These are phyloP conservation scores for Serendipita vermifera DNA, from an alignment of 768 basidiomycete species.

Conservation along the genomic window DNA sequence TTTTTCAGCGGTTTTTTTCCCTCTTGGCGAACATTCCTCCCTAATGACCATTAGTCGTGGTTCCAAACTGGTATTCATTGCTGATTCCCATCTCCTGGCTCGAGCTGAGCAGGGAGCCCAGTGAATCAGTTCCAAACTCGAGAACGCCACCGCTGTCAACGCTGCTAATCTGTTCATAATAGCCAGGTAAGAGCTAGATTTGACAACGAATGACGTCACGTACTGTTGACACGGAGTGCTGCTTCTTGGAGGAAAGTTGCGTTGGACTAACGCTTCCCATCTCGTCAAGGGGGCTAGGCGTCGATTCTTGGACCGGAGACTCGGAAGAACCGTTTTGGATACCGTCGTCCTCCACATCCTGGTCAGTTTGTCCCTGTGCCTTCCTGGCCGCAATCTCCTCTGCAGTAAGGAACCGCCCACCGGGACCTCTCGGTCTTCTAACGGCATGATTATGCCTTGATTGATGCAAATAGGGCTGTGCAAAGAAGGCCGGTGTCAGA, in stretches of 20 bases:
- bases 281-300: neutral
- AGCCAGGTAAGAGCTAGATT: too few relatives aligned
- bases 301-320: neutral
- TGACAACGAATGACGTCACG: too few relatives aligned
- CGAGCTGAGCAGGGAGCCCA: neutral
- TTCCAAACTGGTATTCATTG: neutral
- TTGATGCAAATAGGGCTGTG: conserved; percentile 92
- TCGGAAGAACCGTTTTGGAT: neutral
- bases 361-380: conserved; percentile 1
- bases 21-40: neutral
- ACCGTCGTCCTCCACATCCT: conserved; percentile 4
- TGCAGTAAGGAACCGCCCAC: conserved; percentile 93
- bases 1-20: neutral
- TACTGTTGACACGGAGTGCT: too few relatives aligned
- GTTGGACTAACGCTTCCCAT: neutral
- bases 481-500: neutral
- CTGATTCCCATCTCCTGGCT: neutral
- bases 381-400: conserved; percentile 74
- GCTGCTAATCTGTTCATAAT: neutral
- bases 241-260: too few relatives aligned
- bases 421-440: conserved; percentile 91
- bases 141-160: neutral
- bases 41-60: neutral
- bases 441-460: conserved; percentile 97
- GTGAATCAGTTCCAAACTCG: neutral